These are phyloP conservation scores for Coemansia sp. DNA, from an alignment of 192 early-diverging fungal species.

Conservation along the genomic window DNA sequence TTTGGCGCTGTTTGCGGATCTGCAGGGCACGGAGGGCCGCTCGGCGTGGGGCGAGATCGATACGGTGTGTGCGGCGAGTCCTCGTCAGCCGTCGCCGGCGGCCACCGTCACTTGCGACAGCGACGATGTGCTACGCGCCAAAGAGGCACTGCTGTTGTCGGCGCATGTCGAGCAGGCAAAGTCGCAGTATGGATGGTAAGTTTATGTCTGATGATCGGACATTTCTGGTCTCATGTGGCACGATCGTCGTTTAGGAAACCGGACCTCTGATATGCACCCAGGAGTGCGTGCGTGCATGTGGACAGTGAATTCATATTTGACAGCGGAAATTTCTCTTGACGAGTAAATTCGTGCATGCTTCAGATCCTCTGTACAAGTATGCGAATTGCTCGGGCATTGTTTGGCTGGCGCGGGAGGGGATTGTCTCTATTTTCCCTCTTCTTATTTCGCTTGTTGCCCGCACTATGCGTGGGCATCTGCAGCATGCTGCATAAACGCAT, in stretches of 20 bases:
- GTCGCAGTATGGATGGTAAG: slow-evolving; percentile 50
- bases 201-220: background rate
- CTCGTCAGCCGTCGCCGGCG: slow-evolving; percentile 51
- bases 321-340: too few species aligned
- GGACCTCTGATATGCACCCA: slow-evolving; percentile 5
- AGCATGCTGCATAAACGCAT: background rate
- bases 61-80: slow-evolving; percentile 25
- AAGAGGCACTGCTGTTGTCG: slow-evolving; percentile 28
- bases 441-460: slow-evolving; percentile 7
- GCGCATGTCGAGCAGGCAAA: slow-evolving; percentile 53
- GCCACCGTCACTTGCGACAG: slow-evolving; percentile 44
- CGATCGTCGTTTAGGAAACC: slow-evolving; percentile 12
- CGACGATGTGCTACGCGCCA: slow-evolving; percentile 12
- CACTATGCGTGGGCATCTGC: slow-evolving; percentile 2
- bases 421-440: slow-evolving; percentile 1
- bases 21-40: slow-evolving; percentile 27
- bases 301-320: background rate
- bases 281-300: slow-evolving; percentile 4
- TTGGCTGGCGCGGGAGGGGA: background rate
- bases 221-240: background rate
- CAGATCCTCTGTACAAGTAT: slow-evolving; percentile 1
- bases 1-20: slow-evolving; percentile 49
- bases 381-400: background rate
- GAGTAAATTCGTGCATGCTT: slow-evolving; percentile 9
- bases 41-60: slow-evolving; percentile 49